These are phyloP conservation scores for Bruguiera hainesii DNA, from an alignment of 441 rosid species.

Conservation along the genomic window DNA sequence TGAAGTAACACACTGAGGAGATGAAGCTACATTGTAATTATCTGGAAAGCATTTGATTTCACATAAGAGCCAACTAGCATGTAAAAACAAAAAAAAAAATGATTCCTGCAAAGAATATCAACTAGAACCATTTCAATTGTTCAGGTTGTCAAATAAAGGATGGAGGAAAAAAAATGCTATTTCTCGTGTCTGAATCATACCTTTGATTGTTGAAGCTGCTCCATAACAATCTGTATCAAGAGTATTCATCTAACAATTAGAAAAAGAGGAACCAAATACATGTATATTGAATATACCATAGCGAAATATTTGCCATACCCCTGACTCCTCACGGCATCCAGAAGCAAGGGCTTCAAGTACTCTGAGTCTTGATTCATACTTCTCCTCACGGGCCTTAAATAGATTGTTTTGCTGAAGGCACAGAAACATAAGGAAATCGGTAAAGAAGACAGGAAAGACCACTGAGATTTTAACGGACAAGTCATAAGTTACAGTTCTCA, in stretches of 20 bases:
- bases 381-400: slow-evolving; percentile 81
- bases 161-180: not conserved
- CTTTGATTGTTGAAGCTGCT: slow-evolving; percentile 53
- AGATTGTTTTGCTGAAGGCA: slow-evolving; percentile 72
- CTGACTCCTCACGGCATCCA: slow-evolving; percentile 54
- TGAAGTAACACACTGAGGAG: not conserved
- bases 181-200: slow-evolving; percentile 31
- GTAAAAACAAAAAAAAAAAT: not conserved
- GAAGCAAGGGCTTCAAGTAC: slow-evolving; percentile 90
- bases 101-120: not conserved
- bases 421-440: slow-evolving; percentile 15
- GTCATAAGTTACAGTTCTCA: slow-evolving; percentile 60
- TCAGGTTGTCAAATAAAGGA: not conserved
- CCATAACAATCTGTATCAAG: slow-evolving; percentile 38
- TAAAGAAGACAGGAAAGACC: slow-evolving; percentile 10
- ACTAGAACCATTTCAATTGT: slow-evolving; percentile 4
- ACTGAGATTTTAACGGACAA: not conserved
- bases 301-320: slow-evolving; percentile 40
- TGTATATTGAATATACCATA: not conserved
- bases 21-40: not conserved
- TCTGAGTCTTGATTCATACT: slow-evolving; percentile 70
- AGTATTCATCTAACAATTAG: slow-evolving; percentile 14
- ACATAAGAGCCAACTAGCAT: slow-evolving; percentile 1
- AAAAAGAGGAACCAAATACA: not conserved
- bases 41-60: too few species aligned